Conservation (phyloP, 495 filamentous ascomycete genomes). For the Xylaria sp. region DNA sequence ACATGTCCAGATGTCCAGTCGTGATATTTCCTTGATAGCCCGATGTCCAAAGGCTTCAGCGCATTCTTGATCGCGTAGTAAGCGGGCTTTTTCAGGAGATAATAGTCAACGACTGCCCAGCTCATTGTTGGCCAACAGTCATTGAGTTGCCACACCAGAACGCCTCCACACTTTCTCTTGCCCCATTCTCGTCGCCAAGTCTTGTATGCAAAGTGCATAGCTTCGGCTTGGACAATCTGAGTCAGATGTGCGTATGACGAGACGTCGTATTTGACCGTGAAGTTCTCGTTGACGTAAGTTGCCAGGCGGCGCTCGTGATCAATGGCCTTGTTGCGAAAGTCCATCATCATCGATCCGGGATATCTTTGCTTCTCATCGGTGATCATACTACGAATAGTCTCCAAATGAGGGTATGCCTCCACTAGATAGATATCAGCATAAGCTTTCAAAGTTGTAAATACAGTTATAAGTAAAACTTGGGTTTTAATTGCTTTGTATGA, state of each 20-base stretch:
- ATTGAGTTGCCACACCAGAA: slow-evolving; percentile 91
- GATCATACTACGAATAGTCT: slow-evolving; percentile 75
- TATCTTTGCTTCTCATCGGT: slow-evolving; percentile 66
- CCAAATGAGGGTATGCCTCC: slow-evolving; percentile 83
- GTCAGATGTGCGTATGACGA: slow-evolving; percentile 74
- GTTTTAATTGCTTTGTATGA: neutral
- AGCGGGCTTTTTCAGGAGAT: slow-evolving; percentile 73
- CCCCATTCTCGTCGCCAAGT: slow-evolving; percentile 78
- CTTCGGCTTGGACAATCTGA: slow-evolving; percentile 82
- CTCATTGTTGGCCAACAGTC: slow-evolving; percentile 88
- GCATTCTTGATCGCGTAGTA: slow-evolving; percentile 79
- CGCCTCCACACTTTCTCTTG: slow-evolving; percentile 72
- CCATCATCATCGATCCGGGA: slow-evolving; percentile 75
- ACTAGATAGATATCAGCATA: slow-evolving; percentile 46
- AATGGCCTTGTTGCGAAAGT: slow-evolving; percentile 88
- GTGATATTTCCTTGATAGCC: slow-evolving; percentile 68
- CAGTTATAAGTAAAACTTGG: slow-evolving; percentile 31
- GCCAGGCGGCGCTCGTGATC: slow-evolving; percentile 77
- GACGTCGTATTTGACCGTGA: slow-evolving; percentile 56
- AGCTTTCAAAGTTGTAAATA: slow-evolving; percentile 62
- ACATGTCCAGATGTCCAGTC: slow-evolving; percentile 63
- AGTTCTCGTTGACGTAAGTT: slow-evolving; percentile 79
- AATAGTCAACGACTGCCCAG: slow-evolving; percentile 82
- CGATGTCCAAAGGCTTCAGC: slow-evolving; percentile 69
- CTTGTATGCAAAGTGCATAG: slow-evolving; percentile 76